phyloP scores from a whole-genome alignment of 495 filamentous ascomycete species.

The Penicillium longicatenatum region DNA sequence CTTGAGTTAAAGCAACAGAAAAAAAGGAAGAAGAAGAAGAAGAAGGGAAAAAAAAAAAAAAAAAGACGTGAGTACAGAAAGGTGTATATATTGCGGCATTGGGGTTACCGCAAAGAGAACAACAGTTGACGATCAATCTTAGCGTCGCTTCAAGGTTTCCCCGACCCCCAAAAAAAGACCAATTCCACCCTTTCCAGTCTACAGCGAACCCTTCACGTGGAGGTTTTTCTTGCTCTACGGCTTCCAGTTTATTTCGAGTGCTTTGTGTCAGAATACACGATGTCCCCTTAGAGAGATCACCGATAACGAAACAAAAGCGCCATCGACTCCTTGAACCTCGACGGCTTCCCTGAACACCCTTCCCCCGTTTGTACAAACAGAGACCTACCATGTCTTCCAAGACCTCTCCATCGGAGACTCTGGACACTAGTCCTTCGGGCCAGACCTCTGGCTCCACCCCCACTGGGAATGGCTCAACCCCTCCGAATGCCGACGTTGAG shows the following conservation, averaged over 20 bases:
- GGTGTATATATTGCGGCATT: background rate
- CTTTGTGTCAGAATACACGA: conserved; percentile 8
- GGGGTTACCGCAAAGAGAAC: background rate
- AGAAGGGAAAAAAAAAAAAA: background rate
- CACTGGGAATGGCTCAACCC: conserved; percentile 57
- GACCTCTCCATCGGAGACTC: conserved; percentile 28
- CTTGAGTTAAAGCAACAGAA: background rate
- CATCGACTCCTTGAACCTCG: conserved; percentile 11
- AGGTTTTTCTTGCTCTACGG: background rate
- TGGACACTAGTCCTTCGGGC: conserved; percentile 29
- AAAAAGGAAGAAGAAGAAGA: background rate
- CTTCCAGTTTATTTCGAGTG: background rate
- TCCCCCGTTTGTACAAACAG: background rate
- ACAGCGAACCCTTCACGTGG: conserved; percentile 2
- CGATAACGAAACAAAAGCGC: conserved; percentile 2
- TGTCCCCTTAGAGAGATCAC: conserved; percentile 17
- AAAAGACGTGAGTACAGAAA: background rate
- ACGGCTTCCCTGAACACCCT: conserved; percentile 2
- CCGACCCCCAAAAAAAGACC: conserved; percentile 18
- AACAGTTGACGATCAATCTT: conserved; percentile 6
- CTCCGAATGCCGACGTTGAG: conserved; percentile 69
- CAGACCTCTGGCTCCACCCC: conserved; percentile 30
- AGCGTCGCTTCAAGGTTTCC: conserved; percentile 13
- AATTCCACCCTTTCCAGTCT: conserved; percentile 12
- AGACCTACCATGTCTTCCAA: conserved; percentile 32